Evolutionary conservation across 1,139 yeast genomes (phyloP).

Genomic region (Yamadazyma oceani): DNA sequence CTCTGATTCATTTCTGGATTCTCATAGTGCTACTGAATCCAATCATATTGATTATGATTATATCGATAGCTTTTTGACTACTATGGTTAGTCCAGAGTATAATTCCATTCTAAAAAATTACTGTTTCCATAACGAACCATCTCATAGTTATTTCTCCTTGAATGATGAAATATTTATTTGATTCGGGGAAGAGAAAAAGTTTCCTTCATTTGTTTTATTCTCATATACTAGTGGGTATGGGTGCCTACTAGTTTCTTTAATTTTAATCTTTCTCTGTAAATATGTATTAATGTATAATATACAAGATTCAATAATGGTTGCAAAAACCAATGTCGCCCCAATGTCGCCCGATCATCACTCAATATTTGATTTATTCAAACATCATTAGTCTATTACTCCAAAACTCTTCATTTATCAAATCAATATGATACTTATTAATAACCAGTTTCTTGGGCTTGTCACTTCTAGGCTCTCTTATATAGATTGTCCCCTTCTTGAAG

Average conservation of each 20-base stretch:
- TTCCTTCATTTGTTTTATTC: too few species aligned
- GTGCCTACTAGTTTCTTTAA: not conserved
- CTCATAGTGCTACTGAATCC: slow-evolving; percentile 2
- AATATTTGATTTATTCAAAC: too few species aligned
- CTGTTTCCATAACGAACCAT: slow-evolving; percentile 15
- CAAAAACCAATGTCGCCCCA: not conserved
- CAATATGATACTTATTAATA: slow-evolving; percentile 51
- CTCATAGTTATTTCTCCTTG: slow-evolving; percentile 14
- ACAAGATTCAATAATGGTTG: not conserved
- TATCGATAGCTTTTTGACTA: slow-evolving; percentile 10
- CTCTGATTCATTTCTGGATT: slow-evolving; percentile 2
- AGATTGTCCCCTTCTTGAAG: slow-evolving; percentile 80
- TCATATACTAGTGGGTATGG: not conserved
- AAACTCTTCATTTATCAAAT: slow-evolving; percentile 53
- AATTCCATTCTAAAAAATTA: slow-evolving; percentile 14
- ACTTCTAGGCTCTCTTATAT: slow-evolving; percentile 44
- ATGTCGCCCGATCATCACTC: not conserved
- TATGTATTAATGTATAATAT: slow-evolving; percentile 1
- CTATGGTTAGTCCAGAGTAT: slow-evolving; percentile 11
- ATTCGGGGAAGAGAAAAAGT: too few species aligned
- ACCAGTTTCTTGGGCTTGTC: slow-evolving; percentile 51
- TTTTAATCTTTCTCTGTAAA: slow-evolving; percentile 1
- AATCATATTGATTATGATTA: slow-evolving; percentile 10
- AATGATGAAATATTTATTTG: slow-evolving; percentile 14
- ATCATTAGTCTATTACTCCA: slow-evolving; percentile 51